Evolutionary conservation across 352 stramenopile species (phyloP).

Genomic region (Phytopythium montanum): DNA sequence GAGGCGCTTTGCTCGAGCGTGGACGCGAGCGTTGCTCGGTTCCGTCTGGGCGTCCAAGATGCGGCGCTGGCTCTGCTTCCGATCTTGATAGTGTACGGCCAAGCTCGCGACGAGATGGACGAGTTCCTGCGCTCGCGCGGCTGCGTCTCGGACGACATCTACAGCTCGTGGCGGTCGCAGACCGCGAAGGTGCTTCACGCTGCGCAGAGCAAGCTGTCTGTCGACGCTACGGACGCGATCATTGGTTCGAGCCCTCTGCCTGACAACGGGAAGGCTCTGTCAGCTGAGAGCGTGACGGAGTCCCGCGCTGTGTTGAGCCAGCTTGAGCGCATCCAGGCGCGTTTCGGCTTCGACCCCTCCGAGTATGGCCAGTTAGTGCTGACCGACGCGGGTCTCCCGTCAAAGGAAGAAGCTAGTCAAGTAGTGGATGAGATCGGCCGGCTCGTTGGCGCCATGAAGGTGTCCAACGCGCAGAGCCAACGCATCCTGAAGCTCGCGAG

Average conservation of each 20-base stretch:
- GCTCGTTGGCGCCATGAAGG: slow-evolving; percentile 34
- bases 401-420: not conserved
- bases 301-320: not conserved
- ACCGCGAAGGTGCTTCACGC: not conserved
- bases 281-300: not conserved
- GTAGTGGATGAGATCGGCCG: not conserved
- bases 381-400: not conserved
- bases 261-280: not conserved
- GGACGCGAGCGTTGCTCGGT: slow-evolving; percentile 27
- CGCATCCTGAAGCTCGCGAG: slow-evolving; percentile 46
- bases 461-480: slow-evolving; percentile 60
- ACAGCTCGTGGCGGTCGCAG: slow-evolving; percentile 36
- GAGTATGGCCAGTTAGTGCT: not conserved
- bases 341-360: not conserved
- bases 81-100: slow-evolving; percentile 35
- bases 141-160: slow-evolving; percentile 33
- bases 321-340: not conserved
- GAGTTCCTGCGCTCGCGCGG: slow-evolving; percentile 23
- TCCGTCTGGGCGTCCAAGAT: slow-evolving; percentile 22
- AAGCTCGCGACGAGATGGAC: slow-evolving; percentile 32
- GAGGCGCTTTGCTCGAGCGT: slow-evolving; percentile 23
- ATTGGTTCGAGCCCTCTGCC: too few relatives aligned
- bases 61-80: slow-evolving; percentile 27
- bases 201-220: not conserved
- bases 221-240: not conserved